Conservation (phyloP, 805 yeast genomes). For the Candida rishiriensis region DNA sequence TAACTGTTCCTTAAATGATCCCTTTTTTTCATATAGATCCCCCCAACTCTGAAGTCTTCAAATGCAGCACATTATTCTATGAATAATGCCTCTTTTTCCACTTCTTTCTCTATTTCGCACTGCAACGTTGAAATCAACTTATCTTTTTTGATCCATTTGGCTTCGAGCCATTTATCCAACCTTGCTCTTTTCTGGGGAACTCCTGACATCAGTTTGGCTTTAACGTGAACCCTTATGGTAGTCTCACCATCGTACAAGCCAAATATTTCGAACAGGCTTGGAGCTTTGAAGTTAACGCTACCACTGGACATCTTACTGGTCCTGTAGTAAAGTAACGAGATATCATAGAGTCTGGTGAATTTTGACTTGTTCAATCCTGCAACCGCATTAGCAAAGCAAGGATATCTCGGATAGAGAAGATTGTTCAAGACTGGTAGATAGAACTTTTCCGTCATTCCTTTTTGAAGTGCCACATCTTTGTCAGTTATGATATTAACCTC, state of each 20-base stretch:
- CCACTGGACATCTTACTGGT: conserved; percentile 4
- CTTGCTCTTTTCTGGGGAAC: conserved; percentile 50
- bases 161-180: conserved; percentile 73
- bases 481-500: conserved; percentile 72
- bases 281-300: conserved; percentile 27
- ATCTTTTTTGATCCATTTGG: conserved; percentile 70
- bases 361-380: conserved; percentile 35
- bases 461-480: conserved; percentile 45
- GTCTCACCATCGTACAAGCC: conserved; percentile 29
- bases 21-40: no score
- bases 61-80: no score
- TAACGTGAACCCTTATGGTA: conserved; percentile 43
- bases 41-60: no score
- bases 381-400: conserved; percentile 49
- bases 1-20: no score
- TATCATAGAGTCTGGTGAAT: conserved; percentile 48
- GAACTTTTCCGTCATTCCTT: conserved; percentile 48
- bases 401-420: conserved; percentile 74
- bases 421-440: conserved; percentile 58
- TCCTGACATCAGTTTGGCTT: conserved; percentile 39
- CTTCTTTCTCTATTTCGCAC: conserved; percentile 12
- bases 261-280: conserved; percentile 34
- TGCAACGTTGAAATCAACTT: conserved; percentile 37
- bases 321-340: conserved; percentile 45
- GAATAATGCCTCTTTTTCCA: conserved; percentile 1